Evolutionary conservation across 2,329 filamentous ascomycete species (phyloP), one percentile per base, ranked within the genome.

Genomic region (Fusarium annulatum): DNA sequence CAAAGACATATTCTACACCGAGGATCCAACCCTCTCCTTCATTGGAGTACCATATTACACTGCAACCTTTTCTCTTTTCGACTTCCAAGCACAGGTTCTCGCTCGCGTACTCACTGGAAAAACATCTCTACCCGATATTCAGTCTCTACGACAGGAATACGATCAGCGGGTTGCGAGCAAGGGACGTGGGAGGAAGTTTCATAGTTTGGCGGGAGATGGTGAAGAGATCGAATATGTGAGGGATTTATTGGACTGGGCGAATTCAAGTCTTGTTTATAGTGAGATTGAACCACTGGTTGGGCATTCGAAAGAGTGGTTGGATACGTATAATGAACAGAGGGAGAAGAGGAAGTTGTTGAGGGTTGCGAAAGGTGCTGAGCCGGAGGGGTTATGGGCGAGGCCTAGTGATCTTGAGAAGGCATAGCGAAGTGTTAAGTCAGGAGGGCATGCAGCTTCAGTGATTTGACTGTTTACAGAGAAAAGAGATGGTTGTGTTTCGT

Each of bases 1-100:
- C 82, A 89, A 89, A 65, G 91, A 94, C 77, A 90, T 93, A 19
- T 93, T 92, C 77, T 93, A 93, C 80, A 92, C 93, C 48, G 86
- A 86, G 0, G 91, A 93, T 67, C 90, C 91, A 0, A 88, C 89
- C 0, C 82, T 93, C 2, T 82, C 85, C 0, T 93, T 93, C 70
- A 83, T 93, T 23, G 91, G 91, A 0, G 88, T 91, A 1, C 90
- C 90, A 0, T 92, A 90, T 75, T 88, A 92, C 75, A 89, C 89
- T 0, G 90, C 90, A 0, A 93, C 91, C 0, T 94, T 93, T 75
- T 90, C 89, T 0, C 82, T 93, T 0, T 93, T 93, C 68, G 91
- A 93, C 67, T 92, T 92, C 73, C 92, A 94, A 77, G 90, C 90
- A 1, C 88, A 91, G 71, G 87, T 86, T 0, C 82, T 92, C 0